phyloP scores from a whole-genome alignment of 106 monocot genomes.

The Dioscorea dumetorum region DNA sequence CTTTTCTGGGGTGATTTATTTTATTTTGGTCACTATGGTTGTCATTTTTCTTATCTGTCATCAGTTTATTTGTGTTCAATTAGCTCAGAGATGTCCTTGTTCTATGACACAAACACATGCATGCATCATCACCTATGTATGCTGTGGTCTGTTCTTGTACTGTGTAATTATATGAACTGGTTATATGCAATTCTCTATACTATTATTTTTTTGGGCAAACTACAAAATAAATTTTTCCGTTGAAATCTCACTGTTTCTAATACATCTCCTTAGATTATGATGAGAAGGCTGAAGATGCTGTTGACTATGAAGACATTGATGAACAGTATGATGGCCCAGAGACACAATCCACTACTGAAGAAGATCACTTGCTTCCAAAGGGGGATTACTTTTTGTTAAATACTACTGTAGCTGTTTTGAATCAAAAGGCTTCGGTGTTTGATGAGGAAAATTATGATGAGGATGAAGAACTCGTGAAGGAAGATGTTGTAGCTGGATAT shows the following conservation, averaged over 20 bases:
- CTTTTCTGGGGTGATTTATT: neutral
- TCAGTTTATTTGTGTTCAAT: too few species aligned
- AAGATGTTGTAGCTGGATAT: constrained; percentile 23
- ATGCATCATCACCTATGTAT: too few species aligned
- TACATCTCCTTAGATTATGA: constrained; percentile 65
- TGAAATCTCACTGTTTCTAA: neutral
- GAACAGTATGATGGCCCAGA: constrained; percentile 99
- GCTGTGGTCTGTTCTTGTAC: too few species aligned
- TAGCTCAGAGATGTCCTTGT: too few species aligned
- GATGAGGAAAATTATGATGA: constrained; percentile 99
- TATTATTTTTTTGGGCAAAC: too few species aligned
- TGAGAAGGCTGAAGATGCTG: constrained; percentile 94
- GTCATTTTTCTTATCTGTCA: too few species aligned
- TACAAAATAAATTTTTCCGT: neutral
- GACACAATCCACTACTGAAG: constrained; percentile 53
- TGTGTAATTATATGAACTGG: too few species aligned
- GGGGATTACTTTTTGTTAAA: constrained; percentile 58
- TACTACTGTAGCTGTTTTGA: constrained; percentile 40
- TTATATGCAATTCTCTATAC: too few species aligned
- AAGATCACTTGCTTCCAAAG: constrained; percentile 65
- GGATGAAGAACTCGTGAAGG: constrained; percentile 54
- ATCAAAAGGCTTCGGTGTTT: constrained; percentile 56
- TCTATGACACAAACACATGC: too few species aligned
- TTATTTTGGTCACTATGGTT: too few species aligned
- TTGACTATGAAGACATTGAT: constrained; percentile 96